Conservation (phyloP, 768 basidiomycete species). For the Megacollybia marginata region DNA sequence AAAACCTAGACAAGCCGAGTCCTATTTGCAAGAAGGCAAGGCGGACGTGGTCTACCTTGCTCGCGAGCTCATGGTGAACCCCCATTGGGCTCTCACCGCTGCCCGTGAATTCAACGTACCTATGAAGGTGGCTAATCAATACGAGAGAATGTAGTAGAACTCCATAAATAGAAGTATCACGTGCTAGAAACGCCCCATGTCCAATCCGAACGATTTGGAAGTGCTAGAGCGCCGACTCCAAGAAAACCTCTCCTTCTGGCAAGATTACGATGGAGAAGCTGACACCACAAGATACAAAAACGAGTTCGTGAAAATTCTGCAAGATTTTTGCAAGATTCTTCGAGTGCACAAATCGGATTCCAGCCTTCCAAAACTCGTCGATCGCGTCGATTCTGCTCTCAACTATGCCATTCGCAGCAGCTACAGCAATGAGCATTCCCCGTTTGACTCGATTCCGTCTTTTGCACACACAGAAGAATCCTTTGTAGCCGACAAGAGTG, state of each 20-base stretch:
- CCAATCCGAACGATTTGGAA: too few relatives aligned
- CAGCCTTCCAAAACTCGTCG: not conserved
- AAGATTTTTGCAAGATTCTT: too few relatives aligned
- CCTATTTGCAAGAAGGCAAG: conserved; percentile 55
- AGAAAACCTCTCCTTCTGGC: too few relatives aligned
- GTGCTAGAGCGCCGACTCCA: too few relatives aligned
- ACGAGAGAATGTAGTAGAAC: conserved; percentile 44
- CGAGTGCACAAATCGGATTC: not conserved
- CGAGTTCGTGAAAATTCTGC: too few relatives aligned
- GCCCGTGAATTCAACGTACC: conserved; percentile 57
- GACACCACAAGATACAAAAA: too few relatives aligned
- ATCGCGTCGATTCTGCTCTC: not conserved
- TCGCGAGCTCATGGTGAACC: conserved; percentile 57
- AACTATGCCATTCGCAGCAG: not conserved
- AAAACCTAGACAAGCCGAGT: conserved; percentile 43
- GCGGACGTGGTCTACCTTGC: conserved; percentile 66
- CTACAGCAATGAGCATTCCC: not conserved
- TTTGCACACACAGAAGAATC: not conserved
- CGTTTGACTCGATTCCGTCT: not conserved
- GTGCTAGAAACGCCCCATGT: too few relatives aligned
- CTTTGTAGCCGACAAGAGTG: not conserved
- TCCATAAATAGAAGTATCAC: too few relatives aligned
- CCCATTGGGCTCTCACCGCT: conserved; percentile 56
- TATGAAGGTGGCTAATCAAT: conserved; percentile 68
- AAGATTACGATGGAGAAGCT: too few relatives aligned